These are phyloP conservation scores for Leishmania braziliensis DNA, from an alignment of 208 protist genomes.

Conservation along the genomic window DNA sequence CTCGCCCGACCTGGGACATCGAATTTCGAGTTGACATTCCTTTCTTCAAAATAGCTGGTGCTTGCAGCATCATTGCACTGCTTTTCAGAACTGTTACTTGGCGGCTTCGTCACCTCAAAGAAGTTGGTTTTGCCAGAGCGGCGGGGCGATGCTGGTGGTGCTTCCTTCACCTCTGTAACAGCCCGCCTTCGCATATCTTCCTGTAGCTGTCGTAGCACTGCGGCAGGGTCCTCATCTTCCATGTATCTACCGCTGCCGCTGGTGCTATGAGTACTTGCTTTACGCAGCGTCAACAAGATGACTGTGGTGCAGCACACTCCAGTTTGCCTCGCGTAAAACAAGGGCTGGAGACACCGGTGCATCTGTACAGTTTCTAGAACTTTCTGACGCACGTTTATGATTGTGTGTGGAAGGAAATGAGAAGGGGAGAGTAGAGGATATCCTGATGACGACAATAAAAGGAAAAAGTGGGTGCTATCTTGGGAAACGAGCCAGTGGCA, in stretches of 20 bases:
- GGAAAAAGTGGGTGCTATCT: neutral
- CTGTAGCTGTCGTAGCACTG: conserved; percentile 42
- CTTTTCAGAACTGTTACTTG: neutral
- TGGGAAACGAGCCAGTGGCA: no score
- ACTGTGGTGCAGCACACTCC: neutral
- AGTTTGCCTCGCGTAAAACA: neutral
- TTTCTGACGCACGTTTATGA: conserved; percentile 8
- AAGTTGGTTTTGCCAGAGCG: conserved; percentile 48
- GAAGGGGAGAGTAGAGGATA: neutral
- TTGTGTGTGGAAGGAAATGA: neutral
- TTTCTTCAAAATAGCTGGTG: neutral
- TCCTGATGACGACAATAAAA: neutral
- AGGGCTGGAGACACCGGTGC: conserved; percentile 12
- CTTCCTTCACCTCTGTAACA: conserved; percentile 17
- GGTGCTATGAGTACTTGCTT: neutral
- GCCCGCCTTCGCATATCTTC: conserved; percentile 36
- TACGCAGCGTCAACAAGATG: conserved; percentile 1
- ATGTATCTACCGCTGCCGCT: neutral
- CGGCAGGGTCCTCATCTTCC: conserved; percentile 52
- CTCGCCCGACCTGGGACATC: neutral
- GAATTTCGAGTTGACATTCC: neutral
- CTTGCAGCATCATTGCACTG: neutral
- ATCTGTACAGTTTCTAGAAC: conserved; percentile 8
- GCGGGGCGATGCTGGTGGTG: conserved; percentile 36
- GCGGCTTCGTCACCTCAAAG: conserved; percentile 20